Evolutionary conservation across 345 rosid species (phyloP).

Genomic region (Populus ilicifolia): DNA sequence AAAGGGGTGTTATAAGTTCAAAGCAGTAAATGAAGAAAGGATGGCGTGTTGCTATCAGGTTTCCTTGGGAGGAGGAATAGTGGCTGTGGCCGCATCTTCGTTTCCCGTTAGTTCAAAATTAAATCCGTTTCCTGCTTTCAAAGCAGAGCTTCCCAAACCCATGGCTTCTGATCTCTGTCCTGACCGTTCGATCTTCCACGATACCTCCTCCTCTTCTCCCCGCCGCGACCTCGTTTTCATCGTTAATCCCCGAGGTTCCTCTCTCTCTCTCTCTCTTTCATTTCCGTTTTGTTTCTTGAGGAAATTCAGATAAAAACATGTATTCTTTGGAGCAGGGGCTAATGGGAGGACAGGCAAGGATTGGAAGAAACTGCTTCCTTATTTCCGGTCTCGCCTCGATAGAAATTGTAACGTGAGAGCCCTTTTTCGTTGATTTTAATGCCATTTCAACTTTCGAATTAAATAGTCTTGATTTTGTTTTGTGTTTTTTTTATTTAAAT

Average conservation of each 20-base stretch:
- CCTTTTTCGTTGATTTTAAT: background rate
- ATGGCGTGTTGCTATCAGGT: slow-evolving; percentile 19
- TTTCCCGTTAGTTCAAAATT: slow-evolving; percentile 12
- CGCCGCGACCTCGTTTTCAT: slow-evolving; percentile 89
- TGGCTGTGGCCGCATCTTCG: background rate
- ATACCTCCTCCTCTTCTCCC: slow-evolving; percentile 44
- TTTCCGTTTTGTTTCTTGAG: slow-evolving; percentile 5
- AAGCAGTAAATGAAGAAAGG: background rate
- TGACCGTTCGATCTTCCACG: slow-evolving; percentile 29
- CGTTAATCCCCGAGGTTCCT: slow-evolving; percentile 78
- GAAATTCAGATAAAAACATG: background rate
- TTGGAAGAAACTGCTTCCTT: slow-evolving; percentile 89
- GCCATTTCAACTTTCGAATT: background rate
- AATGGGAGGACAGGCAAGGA: slow-evolving; percentile 83
- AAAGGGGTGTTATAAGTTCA: no score
- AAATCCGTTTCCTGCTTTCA: slow-evolving; percentile 25
- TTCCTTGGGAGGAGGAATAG: slow-evolving; percentile 11
- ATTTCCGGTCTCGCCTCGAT: slow-evolving; percentile 70
- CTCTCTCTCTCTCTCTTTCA: background rate
- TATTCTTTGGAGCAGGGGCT: slow-evolving; percentile 54
- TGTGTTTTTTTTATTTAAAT: background rate
- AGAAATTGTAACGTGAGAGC: slow-evolving; percentile 66
- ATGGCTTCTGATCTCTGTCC: slow-evolving; percentile 49
- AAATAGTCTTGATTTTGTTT: background rate
- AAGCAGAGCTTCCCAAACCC: slow-evolving; percentile 25